Base-by-base conservation (phyloP, 306 rosid genomes). In the Trifolium pratense region DNA sequence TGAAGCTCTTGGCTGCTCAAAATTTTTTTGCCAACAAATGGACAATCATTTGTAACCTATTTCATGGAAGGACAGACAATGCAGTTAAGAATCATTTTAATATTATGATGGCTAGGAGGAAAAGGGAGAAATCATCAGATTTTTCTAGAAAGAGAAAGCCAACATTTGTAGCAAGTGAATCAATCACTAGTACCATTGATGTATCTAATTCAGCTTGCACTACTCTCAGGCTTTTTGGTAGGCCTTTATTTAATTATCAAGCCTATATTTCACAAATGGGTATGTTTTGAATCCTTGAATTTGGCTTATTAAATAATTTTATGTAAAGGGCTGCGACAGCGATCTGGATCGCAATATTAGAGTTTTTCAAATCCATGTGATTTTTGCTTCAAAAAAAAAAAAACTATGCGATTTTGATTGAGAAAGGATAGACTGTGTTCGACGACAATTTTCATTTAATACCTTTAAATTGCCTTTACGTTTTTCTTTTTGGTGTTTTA, bases 31-130 rank as follows among this genome's bases (percentile, higher is more conserved):
- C 96, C 1, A 90, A 85, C 93, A 90, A 85, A 82, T 92, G 97
- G 97, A 90, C 97, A 3, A 75, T 82, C 86, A 90, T 92, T 34
- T 76, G 89, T 0, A 89, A 83, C 37, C 82, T 87, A 17, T 90
- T 92, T 71, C 97, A 89, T 7, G 96, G 97, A 2, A 86, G 97
- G 51, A 86, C 96, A 16, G 96, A 92, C 67, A 92, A 92, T 76
- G 90, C 94, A 26, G 88, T 90, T 5, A 92, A 92, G 90, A 92
- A 92, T 55, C 96, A 92, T 52, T 92, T 86, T 87, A 96, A 88
- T 58, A 96, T 90, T 42, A 84, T 92, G 61, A 92, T 85, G 90
- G 91, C 97, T 2, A 82, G 91, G 63, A 88, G 64, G 76, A 78
- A 79, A 18, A 85, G 93, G 78, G 87, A 85, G 29, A 5, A n/a